Base-by-base conservation (phyloP, 2,329 filamentous ascomycete genomes). In the Sporothrix brasiliensis region DNA sequence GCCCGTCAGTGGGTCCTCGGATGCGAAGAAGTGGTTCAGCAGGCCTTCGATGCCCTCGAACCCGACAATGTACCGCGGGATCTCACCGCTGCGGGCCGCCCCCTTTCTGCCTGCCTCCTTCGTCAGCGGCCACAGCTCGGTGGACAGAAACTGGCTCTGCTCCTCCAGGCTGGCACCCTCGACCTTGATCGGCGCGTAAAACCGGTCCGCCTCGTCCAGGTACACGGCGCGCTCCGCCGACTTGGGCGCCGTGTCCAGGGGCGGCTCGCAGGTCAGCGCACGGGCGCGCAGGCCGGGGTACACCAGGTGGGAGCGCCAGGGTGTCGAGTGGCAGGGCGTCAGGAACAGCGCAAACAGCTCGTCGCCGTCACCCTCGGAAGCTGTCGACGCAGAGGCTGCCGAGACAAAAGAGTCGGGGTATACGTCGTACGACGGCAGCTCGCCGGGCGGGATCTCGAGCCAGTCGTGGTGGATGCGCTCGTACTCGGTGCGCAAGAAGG, bases 241-340 rank as follows among this genome's bases (percentile, higher is more conserved):
- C 34, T 85, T 83, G 0, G 93, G 84, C 2, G 78, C 78, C 0
- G 87, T 87, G 75, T 90, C 82, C 14, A 99, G 81, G 0, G 95
- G 95, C 1, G 95, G 95, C 75, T 97, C 94, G 79, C 95, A 99
- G 6, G 91, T 91, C 19, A 98, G 83, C 0, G 94, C 94, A 84
- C 94, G 94, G 4, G 93, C 93, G 71, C 87, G 81, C 68, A 97
- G 88, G 41, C 83, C 81, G 0, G 92, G 87, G 77, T 95, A 87
- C 72, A 96, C 84, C 52, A 98, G 86, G 77, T 96, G 92, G 19
- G 91, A 93, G 76, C 94, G 91, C 94, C 95, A 98, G 2, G 95
- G 94, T 0, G 94, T 98, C 74, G 91, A 92, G 83, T 99, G 95
- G 81, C 95, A 99, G 11, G 95, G 95, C 86, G 94, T 97, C 30